Base-by-base conservation (phyloP, 441 rosid genomes). In the Eutrema salsugineum region DNA sequence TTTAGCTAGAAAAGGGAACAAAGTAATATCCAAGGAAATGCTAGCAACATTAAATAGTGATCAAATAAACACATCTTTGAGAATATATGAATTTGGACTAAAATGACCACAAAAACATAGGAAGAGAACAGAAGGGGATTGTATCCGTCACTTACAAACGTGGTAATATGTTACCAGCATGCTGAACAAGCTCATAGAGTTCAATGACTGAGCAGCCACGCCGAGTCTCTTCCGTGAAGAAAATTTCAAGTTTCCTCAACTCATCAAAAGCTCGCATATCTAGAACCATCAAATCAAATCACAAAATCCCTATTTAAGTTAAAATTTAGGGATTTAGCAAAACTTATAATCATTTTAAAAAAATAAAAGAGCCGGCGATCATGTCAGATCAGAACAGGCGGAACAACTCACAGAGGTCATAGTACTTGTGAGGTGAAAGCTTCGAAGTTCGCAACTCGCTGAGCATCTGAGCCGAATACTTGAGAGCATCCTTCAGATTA, bases 221-320 rank as follows among this genome's bases (percentile, higher is more conserved):
- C 68, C 93, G 83, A 3, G 96, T 72, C 84, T 95, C 99, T 81
- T 93, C 98, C 86, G 84, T 89, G 69, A 95, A 95, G 82, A 91
- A 95, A 70, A 91, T 77, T 84, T 93, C 99, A 80, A 95, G 85
- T 76, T 89, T 92, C 88, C 96, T 87, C 82, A 95, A 69, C 79
- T 95, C 99, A 83, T 95, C 98, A 82, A 95, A 95, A 55, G 98
- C 96, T 78, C 99, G 80, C 98, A 91, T 93, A 83, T 95, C 99
- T 95, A 68, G 14, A 66, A 68, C 46, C 61, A 61, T 30, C 24
- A 66, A 66, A 60, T 12, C 47, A 71, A 28, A 70, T 48, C 40
- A 38, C 61, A 54, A 14, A 30, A 51, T 16, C 12, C 27, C 48
- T 2, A 12, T 50, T 35, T 38, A 35, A 48, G 44, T 53, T 6